phyloP scores from a whole-genome alignment of 768 basidiomycete species.

The Tephrocybe sp. region DNA sequence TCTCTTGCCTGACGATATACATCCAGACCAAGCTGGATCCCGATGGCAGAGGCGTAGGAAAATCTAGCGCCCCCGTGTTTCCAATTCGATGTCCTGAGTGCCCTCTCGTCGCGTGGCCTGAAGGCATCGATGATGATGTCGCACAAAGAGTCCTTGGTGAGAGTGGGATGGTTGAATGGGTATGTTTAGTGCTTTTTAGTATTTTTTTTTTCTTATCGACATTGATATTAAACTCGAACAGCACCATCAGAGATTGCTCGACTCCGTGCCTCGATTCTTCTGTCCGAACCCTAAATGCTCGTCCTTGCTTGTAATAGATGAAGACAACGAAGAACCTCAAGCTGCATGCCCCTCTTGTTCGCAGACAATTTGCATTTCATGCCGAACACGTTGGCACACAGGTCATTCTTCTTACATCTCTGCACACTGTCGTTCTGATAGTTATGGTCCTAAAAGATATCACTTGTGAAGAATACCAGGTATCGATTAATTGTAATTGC shows the following conservation, averaged over 20 bases:
- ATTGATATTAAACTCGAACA: conserved; percentile 7
- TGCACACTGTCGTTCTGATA: not conserved
- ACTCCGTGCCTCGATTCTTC: conserved; percentile 30
- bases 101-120: conserved; percentile 24
- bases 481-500: not conserved
- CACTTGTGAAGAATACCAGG: conserved; percentile 16
- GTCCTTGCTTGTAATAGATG: conserved; percentile 29
- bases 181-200: conserved; percentile 13
- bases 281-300: conserved; percentile 38
- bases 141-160: conserved; percentile 28
- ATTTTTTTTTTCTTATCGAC: not conserved
- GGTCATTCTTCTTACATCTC: conserved; percentile 17
- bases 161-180: conserved; percentile 33
- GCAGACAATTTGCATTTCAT: conserved; percentile 30
- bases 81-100: conserved; percentile 38
- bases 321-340: conserved; percentile 29
- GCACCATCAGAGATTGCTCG: conserved; percentile 33
- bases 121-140: conserved; percentile 33
- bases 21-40: conserved; percentile 34
- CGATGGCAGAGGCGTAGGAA: conserved; percentile 25
- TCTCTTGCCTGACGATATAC: conserved; percentile 30
- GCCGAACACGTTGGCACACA: conserved; percentile 31
- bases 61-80: conserved; percentile 27
- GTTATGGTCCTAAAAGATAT: not conserved
- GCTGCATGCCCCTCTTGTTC: conserved; percentile 32